Evolutionary conservation across 1,139 yeast species (phyloP).

Genomic region (Candida tetrigidarum): DNA sequence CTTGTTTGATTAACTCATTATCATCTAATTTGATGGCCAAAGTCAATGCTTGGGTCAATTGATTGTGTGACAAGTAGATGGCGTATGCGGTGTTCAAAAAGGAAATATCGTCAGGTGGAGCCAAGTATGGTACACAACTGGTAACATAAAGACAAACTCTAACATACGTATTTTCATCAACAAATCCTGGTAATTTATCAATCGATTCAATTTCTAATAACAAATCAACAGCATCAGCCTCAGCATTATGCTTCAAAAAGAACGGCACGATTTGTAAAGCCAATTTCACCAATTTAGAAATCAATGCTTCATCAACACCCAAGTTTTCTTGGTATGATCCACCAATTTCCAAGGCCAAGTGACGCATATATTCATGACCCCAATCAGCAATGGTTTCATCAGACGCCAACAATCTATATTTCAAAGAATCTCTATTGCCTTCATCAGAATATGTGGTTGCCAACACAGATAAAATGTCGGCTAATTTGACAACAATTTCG

Average conservation of each 20-base stretch:
- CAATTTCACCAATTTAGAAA: constrained; percentile 58
- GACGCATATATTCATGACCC: constrained; percentile 99
- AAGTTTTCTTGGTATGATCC: constrained; percentile 74
- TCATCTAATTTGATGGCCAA: constrained; percentile 91
- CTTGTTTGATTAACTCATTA: constrained; percentile 74
- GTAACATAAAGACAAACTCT: constrained; percentile 95
- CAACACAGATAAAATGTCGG: constrained; percentile 89
- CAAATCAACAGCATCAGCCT: constrained; percentile 97
- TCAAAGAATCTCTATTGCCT: constrained; percentile 79
- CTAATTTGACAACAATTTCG: constrained; percentile 39
- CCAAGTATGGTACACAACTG: constrained; percentile 92
- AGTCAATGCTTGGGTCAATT: constrained; percentile 87
- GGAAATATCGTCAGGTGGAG: constrained; percentile 91
- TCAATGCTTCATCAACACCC: constrained; percentile 54
- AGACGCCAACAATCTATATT: constrained; percentile 72
- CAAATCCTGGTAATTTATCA: constrained; percentile 79
- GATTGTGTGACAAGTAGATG: constrained; percentile 78
- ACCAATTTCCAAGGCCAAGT: constrained; percentile 92
- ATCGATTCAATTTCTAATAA: constrained; percentile 87
- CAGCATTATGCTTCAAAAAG: constrained; percentile 94
- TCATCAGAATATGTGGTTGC: constrained; percentile 96
- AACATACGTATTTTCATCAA: constrained; percentile 81
- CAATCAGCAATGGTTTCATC: constrained; percentile 73
- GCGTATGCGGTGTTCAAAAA: constrained; percentile 91
- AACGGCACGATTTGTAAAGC: constrained; percentile 85